Evolutionary conservation across 176 grass and related monocot genomes (phyloP).

Genomic region (Avena sativa): DNA sequence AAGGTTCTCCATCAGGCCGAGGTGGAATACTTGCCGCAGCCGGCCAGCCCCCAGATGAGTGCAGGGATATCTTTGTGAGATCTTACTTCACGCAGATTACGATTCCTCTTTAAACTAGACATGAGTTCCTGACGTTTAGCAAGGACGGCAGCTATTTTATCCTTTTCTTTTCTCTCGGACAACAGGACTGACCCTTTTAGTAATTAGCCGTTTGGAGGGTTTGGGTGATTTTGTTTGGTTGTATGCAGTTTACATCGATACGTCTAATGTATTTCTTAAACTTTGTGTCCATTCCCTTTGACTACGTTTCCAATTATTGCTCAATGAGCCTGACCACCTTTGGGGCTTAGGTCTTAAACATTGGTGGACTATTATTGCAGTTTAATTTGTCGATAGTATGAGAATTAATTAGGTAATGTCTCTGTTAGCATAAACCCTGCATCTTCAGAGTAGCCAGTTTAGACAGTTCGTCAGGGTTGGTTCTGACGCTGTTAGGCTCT

Average conservation of each 20-base stretch:
- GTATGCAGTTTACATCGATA: background rate
- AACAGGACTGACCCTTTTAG: background rate
- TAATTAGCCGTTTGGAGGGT: background rate
- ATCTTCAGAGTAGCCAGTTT: too few species aligned
- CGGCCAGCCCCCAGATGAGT: background rate
- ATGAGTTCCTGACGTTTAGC: background rate
- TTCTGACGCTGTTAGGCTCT: too few species aligned
- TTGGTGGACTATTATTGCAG: background rate
- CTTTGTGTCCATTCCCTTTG: background rate
- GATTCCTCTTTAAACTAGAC: background rate
- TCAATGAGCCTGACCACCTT: background rate
- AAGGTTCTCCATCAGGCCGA: background rate
- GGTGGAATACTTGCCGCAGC: background rate
- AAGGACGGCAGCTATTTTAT: background rate
- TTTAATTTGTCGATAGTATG: background rate
- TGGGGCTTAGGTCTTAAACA: background rate
- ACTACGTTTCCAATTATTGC: background rate
- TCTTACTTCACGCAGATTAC: background rate
- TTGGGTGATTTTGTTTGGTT: background rate
- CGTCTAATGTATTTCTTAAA: background rate
- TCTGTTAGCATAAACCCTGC: background rate
- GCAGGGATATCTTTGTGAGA: background rate
- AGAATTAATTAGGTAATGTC: background rate
- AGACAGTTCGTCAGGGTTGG: too few species aligned
- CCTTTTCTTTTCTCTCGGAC: background rate